Conservation (phyloP, 495 filamentous ascomycete species). For the Penicillium diatomitis region DNA sequence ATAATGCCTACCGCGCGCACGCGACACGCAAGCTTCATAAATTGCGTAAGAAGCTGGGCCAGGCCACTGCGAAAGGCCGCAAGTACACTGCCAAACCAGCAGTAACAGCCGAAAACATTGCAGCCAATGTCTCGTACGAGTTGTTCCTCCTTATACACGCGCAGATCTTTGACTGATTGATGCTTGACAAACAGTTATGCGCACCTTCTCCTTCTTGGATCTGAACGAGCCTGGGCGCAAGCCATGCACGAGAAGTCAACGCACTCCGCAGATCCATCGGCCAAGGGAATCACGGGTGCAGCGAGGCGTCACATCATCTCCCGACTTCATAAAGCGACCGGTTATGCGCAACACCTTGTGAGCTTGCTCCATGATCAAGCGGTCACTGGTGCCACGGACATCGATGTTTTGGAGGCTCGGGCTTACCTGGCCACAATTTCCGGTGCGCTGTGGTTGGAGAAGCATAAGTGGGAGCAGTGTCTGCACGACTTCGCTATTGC, state of each 20-base stretch:
- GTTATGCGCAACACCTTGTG: conserved; percentile 59
- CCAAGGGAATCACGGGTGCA: conserved; percentile 66
- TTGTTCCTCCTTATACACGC: background rate
- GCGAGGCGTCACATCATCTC: conserved; percentile 82
- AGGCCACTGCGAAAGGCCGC: conserved; percentile 69
- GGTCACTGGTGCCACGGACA: conserved; percentile 52
- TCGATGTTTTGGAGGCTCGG: conserved; percentile 73
- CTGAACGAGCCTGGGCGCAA: conserved; percentile 93
- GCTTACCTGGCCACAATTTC: conserved; percentile 70
- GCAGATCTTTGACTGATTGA: background rate
- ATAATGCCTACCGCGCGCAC: conserved; percentile 73
- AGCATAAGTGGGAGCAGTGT: conserved; percentile 74
- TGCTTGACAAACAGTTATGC: conserved; percentile 51
- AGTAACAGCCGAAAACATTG: conserved; percentile 70
- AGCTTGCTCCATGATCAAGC: conserved; percentile 50
- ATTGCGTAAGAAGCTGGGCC: conserved; percentile 72
- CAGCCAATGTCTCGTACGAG: conserved; percentile 63
- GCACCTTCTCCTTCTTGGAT: conserved; percentile 68
- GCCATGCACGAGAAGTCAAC: conserved; percentile 88
- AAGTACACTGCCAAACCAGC: conserved; percentile 69
- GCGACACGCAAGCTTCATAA: conserved; percentile 74
- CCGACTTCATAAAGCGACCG: conserved; percentile 68
- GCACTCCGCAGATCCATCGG: conserved; percentile 62
- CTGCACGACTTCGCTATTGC: conserved; percentile 66
- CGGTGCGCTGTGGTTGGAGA: conserved; percentile 75